A percentile compares a stretch with the other conserved stretches of the same genome.
Conservation (phyloP, 192 early-diverging fungal genomes). For the Chytriomyces sp. region DNA sequence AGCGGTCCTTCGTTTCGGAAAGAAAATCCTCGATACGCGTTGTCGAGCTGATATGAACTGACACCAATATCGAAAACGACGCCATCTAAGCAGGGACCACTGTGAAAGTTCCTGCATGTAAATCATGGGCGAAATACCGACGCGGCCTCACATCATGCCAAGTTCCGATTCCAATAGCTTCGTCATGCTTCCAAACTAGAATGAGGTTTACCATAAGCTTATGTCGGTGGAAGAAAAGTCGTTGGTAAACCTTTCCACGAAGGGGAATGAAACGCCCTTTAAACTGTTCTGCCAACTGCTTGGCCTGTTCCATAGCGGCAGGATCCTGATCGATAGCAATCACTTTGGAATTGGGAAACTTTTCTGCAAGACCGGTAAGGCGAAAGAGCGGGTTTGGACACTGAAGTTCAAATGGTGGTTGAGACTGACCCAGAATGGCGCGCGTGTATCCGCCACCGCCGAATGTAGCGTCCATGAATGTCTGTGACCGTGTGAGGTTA, state of each 20-base stretch:
- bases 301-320: constrained; percentile 58
- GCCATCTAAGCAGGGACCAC: constrained; percentile 61
- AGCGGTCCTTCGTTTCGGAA: constrained; percentile 67
- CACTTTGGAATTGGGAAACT: constrained; percentile 51
- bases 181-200: constrained; percentile 59
- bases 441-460: constrained; percentile 74
- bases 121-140: not conserved
- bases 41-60: constrained; percentile 68
- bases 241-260: constrained; percentile 39
- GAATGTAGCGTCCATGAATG: constrained; percentile 74
- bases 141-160: constrained; percentile 24
- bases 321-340: constrained; percentile 77
- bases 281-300: constrained; percentile 39
- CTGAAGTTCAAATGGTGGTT: constrained; percentile 6
- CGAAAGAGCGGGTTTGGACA: no score
- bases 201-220: not conserved
- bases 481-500: not conserved
- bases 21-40: constrained; percentile 69
- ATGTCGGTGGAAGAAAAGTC: not conserved
- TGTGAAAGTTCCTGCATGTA: not conserved
- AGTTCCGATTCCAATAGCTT: constrained; percentile 36
- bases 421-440: constrained; percentile 57
- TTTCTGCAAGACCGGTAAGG: no score
- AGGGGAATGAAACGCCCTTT: constrained; percentile 60
- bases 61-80: constrained; percentile 78